These are phyloP conservation scores for Trichoderma citrinoviride DNA, from an alignment of 2,329 filamentous ascomycete species.

Conservation along the genomic window DNA sequence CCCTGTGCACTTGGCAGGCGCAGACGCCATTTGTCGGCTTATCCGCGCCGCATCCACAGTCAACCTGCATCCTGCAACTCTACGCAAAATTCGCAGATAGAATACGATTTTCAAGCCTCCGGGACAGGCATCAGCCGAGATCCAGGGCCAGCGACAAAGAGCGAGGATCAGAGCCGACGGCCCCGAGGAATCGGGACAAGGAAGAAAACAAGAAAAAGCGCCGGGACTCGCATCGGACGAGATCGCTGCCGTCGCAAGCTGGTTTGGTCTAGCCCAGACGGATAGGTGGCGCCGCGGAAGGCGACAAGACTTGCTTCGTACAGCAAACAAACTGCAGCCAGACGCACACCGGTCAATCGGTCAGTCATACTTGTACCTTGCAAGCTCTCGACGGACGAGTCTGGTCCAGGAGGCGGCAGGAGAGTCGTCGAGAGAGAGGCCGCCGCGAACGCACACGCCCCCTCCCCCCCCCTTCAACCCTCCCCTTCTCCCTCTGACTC, in stretches of 20 bases:
- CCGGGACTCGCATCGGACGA: not conserved
- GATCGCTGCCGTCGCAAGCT: conserved; percentile 6
- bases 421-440: not conserved
- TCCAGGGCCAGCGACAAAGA: not conserved
- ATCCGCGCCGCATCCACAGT: conserved; percentile 2
- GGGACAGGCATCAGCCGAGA: not conserved
- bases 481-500: conserved; percentile 2
- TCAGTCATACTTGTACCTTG: conserved; percentile 19
- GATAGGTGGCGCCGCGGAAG: conserved; percentile 13
- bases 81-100: conserved; percentile 8
- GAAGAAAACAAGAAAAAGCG: not conserved
- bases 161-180: not conserved
- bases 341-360: conserved; percentile 9
- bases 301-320: not conserved
- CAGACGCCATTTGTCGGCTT: conserved; percentile 5
- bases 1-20: not conserved
- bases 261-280: conserved; percentile 7
- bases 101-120: not conserved
- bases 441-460: conserved; percentile 10
- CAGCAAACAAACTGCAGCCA: conserved; percentile 18
- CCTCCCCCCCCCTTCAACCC: not conserved
- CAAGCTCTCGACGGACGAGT: conserved; percentile 1
- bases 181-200: not conserved
- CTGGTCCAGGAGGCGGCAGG: conserved; percentile 1
- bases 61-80: conserved; percentile 12